Evolutionary conservation across 495 filamentous ascomycete species (phyloP).

Genomic region (Clavariopsis aquatica): DNA sequence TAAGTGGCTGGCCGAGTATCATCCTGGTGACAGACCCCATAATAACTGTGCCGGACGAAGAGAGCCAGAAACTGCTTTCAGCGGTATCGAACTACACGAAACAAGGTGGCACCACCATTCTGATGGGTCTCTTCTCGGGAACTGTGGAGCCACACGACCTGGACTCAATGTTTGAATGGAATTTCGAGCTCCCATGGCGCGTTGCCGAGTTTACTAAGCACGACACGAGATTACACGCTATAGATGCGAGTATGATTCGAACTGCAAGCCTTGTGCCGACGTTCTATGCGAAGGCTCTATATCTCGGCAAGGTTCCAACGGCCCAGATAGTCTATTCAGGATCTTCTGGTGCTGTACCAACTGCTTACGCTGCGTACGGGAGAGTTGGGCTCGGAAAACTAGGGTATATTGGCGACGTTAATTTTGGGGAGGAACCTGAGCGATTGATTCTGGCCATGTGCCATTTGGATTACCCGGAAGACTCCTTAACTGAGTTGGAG

Average conservation of each 20-base stretch:
- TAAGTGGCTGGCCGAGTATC: slow-evolving; percentile 29
- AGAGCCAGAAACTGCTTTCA: slow-evolving; percentile 22
- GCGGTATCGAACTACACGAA: slow-evolving; percentile 25
- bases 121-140: slow-evolving; percentile 31
- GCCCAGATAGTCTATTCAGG: slow-evolving; percentile 28
- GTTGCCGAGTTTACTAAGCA: slow-evolving; percentile 4
- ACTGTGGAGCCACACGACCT: slow-evolving; percentile 7
- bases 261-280: slow-evolving; percentile 9
- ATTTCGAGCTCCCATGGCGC: slow-evolving; percentile 31
- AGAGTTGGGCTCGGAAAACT: slow-evolving; percentile 32
- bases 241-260: slow-evolving; percentile 23
- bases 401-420: slow-evolving; percentile 32
- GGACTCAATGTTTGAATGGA: slow-evolving; percentile 15
- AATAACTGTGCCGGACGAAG: slow-evolving; percentile 9
- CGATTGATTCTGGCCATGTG: slow-evolving; percentile 36
- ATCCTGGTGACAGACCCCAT: slow-evolving; percentile 33
- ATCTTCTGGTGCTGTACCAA: not conserved
- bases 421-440: slow-evolving; percentile 34
- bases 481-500: not conserved
- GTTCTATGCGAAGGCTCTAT: slow-evolving; percentile 30
- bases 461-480: slow-evolving; percentile 31
- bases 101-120: slow-evolving; percentile 31
- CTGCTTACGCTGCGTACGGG: slow-evolving; percentile 27
- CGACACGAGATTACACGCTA: slow-evolving; percentile 7
- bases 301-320: slow-evolving; percentile 15